Conservation (phyloP, 2,329 filamentous ascomycete species). For the Drechslerella dactyloides region DNA sequence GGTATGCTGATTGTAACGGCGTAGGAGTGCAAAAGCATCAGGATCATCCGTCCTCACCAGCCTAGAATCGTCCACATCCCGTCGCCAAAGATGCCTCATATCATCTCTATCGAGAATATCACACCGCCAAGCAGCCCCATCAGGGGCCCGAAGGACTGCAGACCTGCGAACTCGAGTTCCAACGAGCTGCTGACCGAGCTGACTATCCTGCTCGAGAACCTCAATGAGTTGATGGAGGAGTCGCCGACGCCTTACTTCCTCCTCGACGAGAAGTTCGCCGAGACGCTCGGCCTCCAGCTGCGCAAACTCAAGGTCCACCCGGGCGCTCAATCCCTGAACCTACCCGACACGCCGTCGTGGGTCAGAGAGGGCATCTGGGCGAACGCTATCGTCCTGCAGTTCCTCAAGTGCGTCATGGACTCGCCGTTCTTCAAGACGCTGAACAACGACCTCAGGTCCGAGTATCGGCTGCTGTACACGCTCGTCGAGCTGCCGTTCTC, state of each 20-base stretch:
- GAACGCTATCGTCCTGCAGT: constrained; percentile 36
- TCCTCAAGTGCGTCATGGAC: constrained; percentile 42
- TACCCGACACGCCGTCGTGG: constrained; percentile 26
- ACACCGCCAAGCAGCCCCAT: constrained; percentile 38
- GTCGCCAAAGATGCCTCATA: constrained; percentile 15
- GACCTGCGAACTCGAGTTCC: not conserved
- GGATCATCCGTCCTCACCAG: constrained; percentile 26
- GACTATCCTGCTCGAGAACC: constrained; percentile 20
- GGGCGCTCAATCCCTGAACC: constrained; percentile 25
- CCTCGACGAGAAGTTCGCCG: constrained; percentile 32
- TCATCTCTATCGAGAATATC: constrained; percentile 25
- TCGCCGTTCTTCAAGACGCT: constrained; percentile 42
- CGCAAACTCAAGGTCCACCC: constrained; percentile 17
- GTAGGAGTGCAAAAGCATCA: constrained; percentile 41
- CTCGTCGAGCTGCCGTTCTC: constrained; percentile 42
- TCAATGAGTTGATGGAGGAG: constrained; percentile 31
- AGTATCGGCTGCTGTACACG: constrained; percentile 30
- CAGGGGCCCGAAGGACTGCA: constrained; percentile 1
- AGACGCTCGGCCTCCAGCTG: constrained; percentile 13
- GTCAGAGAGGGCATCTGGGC: constrained; percentile 43
- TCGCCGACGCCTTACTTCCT: constrained; percentile 33
- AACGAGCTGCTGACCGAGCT: constrained; percentile 25
- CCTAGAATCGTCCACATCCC: constrained; percentile 31
- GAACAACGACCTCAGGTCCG: constrained; percentile 24
- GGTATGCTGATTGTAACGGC: not conserved